phyloP scores from a whole-genome alignment of 225 moss, liverwort and hornwort genomes.

The Ulota crispa region DNA sequence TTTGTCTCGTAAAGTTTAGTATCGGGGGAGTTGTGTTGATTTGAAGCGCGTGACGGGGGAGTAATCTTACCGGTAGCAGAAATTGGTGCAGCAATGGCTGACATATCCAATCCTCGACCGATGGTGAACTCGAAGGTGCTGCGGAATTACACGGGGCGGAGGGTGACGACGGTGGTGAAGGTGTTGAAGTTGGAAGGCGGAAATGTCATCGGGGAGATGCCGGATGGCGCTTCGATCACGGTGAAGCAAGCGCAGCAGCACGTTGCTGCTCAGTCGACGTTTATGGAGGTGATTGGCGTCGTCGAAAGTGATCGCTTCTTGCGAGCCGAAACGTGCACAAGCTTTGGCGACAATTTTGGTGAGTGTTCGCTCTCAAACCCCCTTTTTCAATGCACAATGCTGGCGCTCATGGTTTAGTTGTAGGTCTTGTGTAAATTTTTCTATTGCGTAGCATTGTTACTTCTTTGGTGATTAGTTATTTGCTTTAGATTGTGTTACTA shows the following conservation, averaged over 20 bases:
- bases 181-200: constrained; percentile 59
- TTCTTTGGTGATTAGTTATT: neutral
- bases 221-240: constrained; percentile 68
- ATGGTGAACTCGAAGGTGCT: constrained; percentile 77
- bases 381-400: neutral
- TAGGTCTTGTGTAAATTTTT: neutral
- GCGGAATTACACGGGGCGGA: constrained; percentile 60
- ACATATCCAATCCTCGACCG: constrained; percentile 73
- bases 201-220: constrained; percentile 55
- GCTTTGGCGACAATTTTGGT: constrained; percentile 92
- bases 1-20: neutral
- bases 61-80: neutral
- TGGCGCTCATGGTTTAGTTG: neutral
- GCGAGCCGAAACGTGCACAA: constrained; percentile 80
- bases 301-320: constrained; percentile 67
- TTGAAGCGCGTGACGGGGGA: neutral
- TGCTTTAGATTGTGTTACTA: neutral
- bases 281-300: constrained; percentile 81
- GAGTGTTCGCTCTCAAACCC: neutral
- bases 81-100: constrained; percentile 27
- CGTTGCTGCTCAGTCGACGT: constrained; percentile 55
- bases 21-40: neutral
- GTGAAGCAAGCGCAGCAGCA: constrained; percentile 61
- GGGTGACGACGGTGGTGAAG: constrained; percentile 86
- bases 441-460: neutral